Conservation (phyloP, 768 basidiomycete species). For the Collybia mongolica region DNA sequence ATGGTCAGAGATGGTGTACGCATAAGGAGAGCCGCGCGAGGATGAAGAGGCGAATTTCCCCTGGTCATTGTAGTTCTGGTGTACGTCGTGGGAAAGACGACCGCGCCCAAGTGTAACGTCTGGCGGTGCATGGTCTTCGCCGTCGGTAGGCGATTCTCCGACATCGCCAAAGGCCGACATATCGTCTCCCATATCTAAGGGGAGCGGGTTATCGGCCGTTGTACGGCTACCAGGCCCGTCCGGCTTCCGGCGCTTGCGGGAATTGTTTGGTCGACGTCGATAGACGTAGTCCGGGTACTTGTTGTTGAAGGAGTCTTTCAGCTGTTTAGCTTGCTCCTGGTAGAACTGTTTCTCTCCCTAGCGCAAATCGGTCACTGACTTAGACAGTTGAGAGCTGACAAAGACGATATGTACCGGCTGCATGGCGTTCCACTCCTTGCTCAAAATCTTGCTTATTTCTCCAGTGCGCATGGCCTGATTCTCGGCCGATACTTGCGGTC, state of each 20-base stretch:
- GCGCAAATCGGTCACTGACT: background rate
- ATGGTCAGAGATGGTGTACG: constrained; percentile 19
- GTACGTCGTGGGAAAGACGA: constrained; percentile 24
- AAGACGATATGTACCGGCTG: constrained; percentile 47
- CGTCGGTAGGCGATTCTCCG: constrained; percentile 35
- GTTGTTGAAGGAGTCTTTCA: constrained; percentile 84
- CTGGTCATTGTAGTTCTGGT: constrained; percentile 22
- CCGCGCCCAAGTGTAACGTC: constrained; percentile 22
- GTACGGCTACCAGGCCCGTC: constrained; percentile 24
- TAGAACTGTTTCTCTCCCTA: constrained; percentile 86
- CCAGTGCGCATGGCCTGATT: constrained; percentile 90
- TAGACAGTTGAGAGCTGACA: background rate
- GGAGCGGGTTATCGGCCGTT: constrained; percentile 25
- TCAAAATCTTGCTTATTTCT: constrained; percentile 85
- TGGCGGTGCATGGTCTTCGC: constrained; percentile 25
- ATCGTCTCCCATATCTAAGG: constrained; percentile 30
- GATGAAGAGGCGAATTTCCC: constrained; percentile 10
- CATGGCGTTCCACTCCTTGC: constrained; percentile 86
- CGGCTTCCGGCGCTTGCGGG: constrained; percentile 56
- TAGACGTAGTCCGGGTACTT: constrained; percentile 92
- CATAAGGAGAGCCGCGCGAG: constrained; percentile 9
- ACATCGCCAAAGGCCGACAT: constrained; percentile 26
- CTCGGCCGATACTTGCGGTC: constrained; percentile 83
- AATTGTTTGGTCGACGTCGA: constrained; percentile 84
- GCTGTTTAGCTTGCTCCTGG: constrained; percentile 79